Percentiles rank a stretch among this genome's conserved stretches.
phyloP scores from a whole-genome alignment of 257 asterid genomes.

The Thymus mandschuricus region DNA sequence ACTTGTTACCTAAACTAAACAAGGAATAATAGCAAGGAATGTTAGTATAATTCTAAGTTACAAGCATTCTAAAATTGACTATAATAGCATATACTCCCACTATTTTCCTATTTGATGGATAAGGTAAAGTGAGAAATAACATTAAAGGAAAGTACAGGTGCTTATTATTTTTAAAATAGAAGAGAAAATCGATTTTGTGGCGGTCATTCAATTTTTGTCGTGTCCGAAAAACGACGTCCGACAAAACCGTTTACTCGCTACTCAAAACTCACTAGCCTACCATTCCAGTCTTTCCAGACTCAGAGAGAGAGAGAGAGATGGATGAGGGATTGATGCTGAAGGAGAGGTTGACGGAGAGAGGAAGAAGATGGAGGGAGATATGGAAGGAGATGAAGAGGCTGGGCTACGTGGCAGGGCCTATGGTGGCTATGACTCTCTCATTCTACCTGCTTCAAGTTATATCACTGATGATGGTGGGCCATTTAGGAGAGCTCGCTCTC shows the following conservation, averaged over 20 bases:
- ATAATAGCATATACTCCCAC: no score
- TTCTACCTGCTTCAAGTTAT: constrained; percentile 52
- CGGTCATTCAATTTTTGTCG: background rate
- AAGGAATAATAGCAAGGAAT: no score
- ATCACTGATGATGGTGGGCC: constrained; percentile 81
- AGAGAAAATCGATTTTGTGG: background rate
- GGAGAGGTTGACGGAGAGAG: constrained; percentile 27
- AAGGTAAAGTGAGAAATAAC: no score
- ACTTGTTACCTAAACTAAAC: no score
- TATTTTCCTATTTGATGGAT: no score
- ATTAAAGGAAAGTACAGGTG: no score
- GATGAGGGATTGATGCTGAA: constrained; percentile 59
- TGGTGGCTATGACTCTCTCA: constrained; percentile 68
- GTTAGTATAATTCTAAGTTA: no score
- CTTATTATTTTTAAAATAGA: no score
- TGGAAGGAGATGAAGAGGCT: constrained; percentile 57
- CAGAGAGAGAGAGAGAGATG: constrained; percentile 29
- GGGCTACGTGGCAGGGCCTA: constrained; percentile 71
- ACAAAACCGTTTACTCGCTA: no score
- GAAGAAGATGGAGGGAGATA: constrained; percentile 42
- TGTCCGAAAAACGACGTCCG: no score
- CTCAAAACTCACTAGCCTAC: no score
- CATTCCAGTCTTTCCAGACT: background rate
- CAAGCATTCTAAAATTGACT: no score
- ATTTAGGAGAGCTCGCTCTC: constrained; percentile 73